Evolutionary conservation across 176 grass and related monocot species (phyloP).

Genomic region (Musa beccarii): DNA sequence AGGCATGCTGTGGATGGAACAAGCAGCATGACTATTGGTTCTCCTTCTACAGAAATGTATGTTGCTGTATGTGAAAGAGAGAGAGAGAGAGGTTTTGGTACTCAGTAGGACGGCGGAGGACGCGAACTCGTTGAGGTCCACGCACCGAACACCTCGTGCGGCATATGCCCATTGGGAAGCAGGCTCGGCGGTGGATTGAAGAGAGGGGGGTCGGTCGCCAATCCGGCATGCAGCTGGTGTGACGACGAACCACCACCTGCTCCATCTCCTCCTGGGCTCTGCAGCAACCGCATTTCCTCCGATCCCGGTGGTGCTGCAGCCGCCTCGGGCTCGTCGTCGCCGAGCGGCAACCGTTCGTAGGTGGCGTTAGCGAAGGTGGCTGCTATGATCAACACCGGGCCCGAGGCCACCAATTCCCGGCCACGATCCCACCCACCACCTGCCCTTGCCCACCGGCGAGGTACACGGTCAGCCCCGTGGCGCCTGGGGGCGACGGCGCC

Average conservation of each 20-base stretch:
- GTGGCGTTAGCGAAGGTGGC: constrained; percentile 71
- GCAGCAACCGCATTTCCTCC: constrained; percentile 19
- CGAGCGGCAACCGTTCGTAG: constrained; percentile 65
- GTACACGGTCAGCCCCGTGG: constrained; percentile 54
- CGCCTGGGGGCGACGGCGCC: constrained; percentile 44
- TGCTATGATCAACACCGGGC: constrained; percentile 58
- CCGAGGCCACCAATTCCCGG: constrained; percentile 54
- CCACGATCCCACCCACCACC: constrained; percentile 51
- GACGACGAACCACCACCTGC: neutral
- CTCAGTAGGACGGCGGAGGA: constrained; percentile 38
- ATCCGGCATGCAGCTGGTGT: constrained; percentile 17
- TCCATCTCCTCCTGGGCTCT: constrained; percentile 26
- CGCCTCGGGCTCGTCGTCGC: constrained; percentile 32
- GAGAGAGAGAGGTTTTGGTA: constrained; percentile 13
- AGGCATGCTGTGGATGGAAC: no score
- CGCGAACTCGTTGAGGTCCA: constrained; percentile 14
- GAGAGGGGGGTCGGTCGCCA: constrained; percentile 32
- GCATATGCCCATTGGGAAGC: constrained; percentile 52
- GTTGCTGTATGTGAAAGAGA: neutral
- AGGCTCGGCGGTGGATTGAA: constrained; percentile 55
- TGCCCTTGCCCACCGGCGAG: constrained; percentile 63
- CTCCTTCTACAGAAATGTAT: no score
- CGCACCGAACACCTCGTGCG: constrained; percentile 48
- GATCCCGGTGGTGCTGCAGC: neutral
- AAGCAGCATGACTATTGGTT: no score